Base-by-base conservation (phyloP, 805 yeast genomes). In the Saccharomyces cerevisiae region DNA sequence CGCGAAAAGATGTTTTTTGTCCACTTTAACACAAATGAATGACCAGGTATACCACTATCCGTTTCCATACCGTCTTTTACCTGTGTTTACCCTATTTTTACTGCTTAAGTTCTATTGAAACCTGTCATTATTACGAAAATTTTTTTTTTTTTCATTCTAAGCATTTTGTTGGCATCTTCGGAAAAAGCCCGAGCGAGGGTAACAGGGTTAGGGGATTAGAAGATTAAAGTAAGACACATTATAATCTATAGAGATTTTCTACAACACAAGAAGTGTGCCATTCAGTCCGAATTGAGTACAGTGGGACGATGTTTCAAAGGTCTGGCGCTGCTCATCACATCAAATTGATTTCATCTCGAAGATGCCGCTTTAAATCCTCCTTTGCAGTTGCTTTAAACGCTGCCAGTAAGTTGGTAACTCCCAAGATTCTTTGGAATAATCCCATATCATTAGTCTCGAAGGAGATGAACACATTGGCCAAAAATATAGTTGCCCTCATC, bases 371-470 rank as follows among this genome's bases (percentile, higher is more conserved):
- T 17, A 65, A 64, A 46, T 72, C 77, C 1, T 69, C 76, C 0
- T 74, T 74, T 70, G 58, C 71, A 2, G 61, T 89, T 1, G 94
- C 92, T 2, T 74, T 87, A 49, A 82, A 81, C 56, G 76, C 90
- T 2, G 94, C 89, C 1, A 89, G 87, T 59, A 82, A 79, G 60
- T 70, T 87, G 62, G 92, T 87, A 14, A 85, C 85, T 51, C 90
- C 91, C 1, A 61, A 76, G 24, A 55, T 75, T 41, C 73, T 78
- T 57, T 73, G 84, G 59, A 77, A 79, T 54, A 97, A 94, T 69
- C 99, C 99, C 9, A 82, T 94, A 57, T 83, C 95, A 17, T 79
- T 92, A 49, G 99, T 94, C 14, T 85, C 96, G 46, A 85, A 85
- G 61, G 99, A 92, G 65, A 92, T 92, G 99, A 83, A 90, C 24